phyloP scores from a whole-genome alignment of 805 yeast genomes.

The Metschnikowia kofuensis region DNA sequence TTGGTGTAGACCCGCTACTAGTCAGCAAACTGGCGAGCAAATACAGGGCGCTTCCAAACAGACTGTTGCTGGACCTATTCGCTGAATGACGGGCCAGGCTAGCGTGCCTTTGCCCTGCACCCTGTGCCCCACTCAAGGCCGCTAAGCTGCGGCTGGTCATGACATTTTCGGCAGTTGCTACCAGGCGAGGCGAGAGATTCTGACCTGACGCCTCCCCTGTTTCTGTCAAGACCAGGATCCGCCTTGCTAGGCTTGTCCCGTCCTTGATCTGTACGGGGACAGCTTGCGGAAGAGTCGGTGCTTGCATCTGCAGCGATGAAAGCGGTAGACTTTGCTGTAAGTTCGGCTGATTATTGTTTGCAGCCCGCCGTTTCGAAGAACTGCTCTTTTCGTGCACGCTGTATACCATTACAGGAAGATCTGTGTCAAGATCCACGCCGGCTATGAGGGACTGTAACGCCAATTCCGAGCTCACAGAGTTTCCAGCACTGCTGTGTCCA shows the following conservation, averaged over 20 bases:
- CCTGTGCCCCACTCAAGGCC: background rate
- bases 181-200: background rate
- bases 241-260: slow-evolving; percentile 9
- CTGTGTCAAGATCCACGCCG: slow-evolving; percentile 25
- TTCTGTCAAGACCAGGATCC: slow-evolving; percentile 3
- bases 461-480: slow-evolving; percentile 4
- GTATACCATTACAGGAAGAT: slow-evolving; percentile 29
- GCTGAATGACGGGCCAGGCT: background rate
- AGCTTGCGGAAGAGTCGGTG: slow-evolving; percentile 3
- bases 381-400: slow-evolving; percentile 26
- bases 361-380: slow-evolving; percentile 7
- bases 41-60: slow-evolving; percentile 1
- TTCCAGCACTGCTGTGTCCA: background rate
- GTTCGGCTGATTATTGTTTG: slow-evolving; percentile 3
- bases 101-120: background rate
- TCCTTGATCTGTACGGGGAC: slow-evolving; percentile 7
- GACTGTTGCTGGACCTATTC: background rate
- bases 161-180: background rate
- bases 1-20: slow-evolving; percentile 4
- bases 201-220: background rate
- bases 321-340: background rate
- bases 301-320: background rate
- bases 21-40: slow-evolving; percentile 2
- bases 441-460: slow-evolving; percentile 22
- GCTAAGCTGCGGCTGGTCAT: background rate